These are phyloP conservation scores for Alternaria triticimaculans DNA, from an alignment of 2,329 filamentous ascomycete genomes.

Conservation along the genomic window DNA sequence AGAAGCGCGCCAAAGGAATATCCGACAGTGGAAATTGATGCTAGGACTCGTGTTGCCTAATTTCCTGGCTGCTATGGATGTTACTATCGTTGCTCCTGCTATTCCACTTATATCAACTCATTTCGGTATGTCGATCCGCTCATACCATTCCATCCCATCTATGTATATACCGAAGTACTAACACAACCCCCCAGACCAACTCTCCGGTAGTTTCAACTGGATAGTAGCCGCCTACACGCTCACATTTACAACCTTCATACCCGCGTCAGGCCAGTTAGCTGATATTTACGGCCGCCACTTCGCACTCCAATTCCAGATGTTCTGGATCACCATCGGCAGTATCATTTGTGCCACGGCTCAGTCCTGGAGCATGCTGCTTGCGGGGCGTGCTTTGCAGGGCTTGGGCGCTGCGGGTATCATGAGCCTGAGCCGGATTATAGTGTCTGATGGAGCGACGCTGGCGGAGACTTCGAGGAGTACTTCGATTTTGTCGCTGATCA, in stretches of 20 bases:
- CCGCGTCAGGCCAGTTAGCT: conserved; percentile 68
- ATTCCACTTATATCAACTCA: conserved; percentile 69
- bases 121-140: conserved; percentile 58
- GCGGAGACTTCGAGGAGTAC: conserved; percentile 75
- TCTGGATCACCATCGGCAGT: conserved; percentile 62
- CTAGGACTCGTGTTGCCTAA: conserved; percentile 66
- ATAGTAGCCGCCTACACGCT: conserved; percentile 74
- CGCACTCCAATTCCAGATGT: conserved; percentile 63
- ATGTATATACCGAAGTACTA: conserved; percentile 3
- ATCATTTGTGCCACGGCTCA: conserved; percentile 67
- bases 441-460: conserved; percentile 70
- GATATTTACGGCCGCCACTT: conserved; percentile 70
- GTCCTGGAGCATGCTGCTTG: conserved; percentile 65
- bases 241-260: conserved; percentile 71
- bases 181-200: conserved; percentile 51
- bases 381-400: conserved; percentile 70
- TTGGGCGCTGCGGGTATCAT: conserved; percentile 67
- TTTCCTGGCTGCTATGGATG: conserved; percentile 67
- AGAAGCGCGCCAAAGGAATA: conserved; percentile 27
- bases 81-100: conserved; percentile 68
- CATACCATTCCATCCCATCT: background rate
- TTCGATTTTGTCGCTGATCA: conserved; percentile 68
- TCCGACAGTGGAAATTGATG: conserved; percentile 66
- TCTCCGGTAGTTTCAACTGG: conserved; percentile 63
- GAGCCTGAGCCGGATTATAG: conserved; percentile 66